These are phyloP conservation scores for Persicaria tinctoria DNA, from an alignment of 148 eudicot genomes.

Conservation along the genomic window DNA sequence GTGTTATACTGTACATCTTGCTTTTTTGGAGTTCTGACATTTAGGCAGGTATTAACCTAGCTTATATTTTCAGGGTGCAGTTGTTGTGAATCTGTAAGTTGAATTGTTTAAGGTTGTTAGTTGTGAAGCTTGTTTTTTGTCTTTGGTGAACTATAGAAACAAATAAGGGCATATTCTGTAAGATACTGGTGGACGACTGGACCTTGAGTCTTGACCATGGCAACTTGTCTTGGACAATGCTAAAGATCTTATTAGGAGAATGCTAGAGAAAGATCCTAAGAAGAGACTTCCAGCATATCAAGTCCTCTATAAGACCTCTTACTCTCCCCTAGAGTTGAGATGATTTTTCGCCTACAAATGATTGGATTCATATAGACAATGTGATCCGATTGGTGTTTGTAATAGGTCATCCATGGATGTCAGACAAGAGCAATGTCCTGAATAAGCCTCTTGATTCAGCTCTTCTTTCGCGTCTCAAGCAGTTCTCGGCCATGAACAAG, in stretches of 20 bases:
- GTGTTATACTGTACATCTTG: slow-evolving; percentile 68
- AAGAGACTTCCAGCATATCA: slow-evolving; percentile 51
- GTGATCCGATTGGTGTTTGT: neutral
- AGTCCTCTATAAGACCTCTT: slow-evolving; percentile 42
- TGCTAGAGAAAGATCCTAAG: slow-evolving; percentile 58
- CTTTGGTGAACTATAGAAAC: slow-evolving; percentile 34
- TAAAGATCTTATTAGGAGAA: slow-evolving; percentile 52
- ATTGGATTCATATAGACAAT: neutral
- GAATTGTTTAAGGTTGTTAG: neutral
- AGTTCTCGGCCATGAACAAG: slow-evolving; percentile 68
- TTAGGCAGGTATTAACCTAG: slow-evolving; percentile 48
- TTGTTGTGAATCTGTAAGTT: slow-evolving; percentile 21
- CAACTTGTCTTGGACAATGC: slow-evolving; percentile 57
- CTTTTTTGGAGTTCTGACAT: slow-evolving; percentile 63
- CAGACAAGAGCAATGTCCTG: slow-evolving; percentile 57
- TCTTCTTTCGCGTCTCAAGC: slow-evolving; percentile 54
- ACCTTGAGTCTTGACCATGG: slow-evolving; percentile 59
- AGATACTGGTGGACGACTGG: slow-evolving; percentile 48
- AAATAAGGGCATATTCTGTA: slow-evolving; percentile 53
- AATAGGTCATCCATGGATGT: slow-evolving; percentile 76
- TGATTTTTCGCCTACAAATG: neutral
- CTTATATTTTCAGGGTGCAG: neutral
- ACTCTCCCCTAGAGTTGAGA: neutral
- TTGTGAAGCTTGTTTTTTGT: neutral
- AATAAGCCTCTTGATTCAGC: slow-evolving; percentile 69